Percentiles rank a stretch among this genome's conserved stretches.
These are phyloP conservation scores for Sclerotinia trifoliorum DNA, from an alignment of 2,329 filamentous ascomycete genomes.

Conservation along the genomic window DNA sequence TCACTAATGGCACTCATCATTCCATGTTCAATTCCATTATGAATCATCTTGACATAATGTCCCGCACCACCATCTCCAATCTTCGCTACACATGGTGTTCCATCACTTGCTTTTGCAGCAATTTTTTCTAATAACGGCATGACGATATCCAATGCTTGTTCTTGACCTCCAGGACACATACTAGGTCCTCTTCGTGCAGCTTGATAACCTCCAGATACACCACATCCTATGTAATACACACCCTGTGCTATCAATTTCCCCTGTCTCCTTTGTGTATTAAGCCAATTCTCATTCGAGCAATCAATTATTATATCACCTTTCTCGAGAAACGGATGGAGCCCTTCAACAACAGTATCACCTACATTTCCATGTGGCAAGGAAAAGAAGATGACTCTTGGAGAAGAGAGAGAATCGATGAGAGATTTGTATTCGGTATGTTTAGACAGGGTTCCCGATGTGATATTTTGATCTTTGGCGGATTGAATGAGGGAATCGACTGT, in stretches of 20 bases:
- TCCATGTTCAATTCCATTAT: constrained; percentile 72
- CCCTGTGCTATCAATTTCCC: constrained; percentile 54
- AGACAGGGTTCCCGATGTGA: constrained; percentile 36
- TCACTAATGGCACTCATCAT: constrained; percentile 66
- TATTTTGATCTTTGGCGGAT: constrained; percentile 35
- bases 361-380: constrained; percentile 49
- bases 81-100: constrained; percentile 74
- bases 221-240: constrained; percentile 65
- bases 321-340: constrained; percentile 48
- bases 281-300: constrained; percentile 66
- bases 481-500: constrained; percentile 43
- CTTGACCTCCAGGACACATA: constrained; percentile 64
- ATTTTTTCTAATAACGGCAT: constrained; percentile 61
- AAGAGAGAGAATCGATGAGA: constrained; percentile 43
- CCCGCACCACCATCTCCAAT: constrained; percentile 64
- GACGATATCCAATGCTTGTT: constrained; percentile 54
- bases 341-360: constrained; percentile 43
- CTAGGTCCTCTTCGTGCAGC: constrained; percentile 63
- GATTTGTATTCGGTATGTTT: constrained; percentile 47
- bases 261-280: constrained; percentile 62
- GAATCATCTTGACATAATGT: constrained; percentile 75
- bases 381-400: constrained; percentile 52
- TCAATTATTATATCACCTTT: constrained; percentile 67
- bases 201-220: constrained; percentile 69
- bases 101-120: constrained; percentile 62